Evolutionary conservation across 2,329 filamentous ascomycete genomes (phyloP), one percentile per base, ranked within the genome.

Genomic region (Pseudopithomyces chartarum): DNA sequence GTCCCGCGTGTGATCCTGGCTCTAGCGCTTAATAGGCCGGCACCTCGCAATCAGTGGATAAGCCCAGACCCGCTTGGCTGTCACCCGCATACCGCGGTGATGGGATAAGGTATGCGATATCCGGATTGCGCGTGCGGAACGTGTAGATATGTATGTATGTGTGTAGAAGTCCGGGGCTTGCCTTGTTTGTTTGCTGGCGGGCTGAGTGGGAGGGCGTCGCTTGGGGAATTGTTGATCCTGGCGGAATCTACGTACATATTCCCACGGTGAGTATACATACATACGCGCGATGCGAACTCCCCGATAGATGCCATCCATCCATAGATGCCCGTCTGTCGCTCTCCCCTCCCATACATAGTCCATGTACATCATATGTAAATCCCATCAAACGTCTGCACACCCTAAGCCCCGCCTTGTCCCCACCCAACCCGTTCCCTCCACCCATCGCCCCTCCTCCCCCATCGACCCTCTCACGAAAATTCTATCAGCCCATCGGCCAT

Each of bases 1-100:
- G n/a, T n/a, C n/a, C n/a, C n/a, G 26, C 26, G 61, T 53, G 54
- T 58, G 55, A 52, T 54, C 56, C 19, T 17, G 43, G 55, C 54
- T 54, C 60, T 69, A 70, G 66, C 58, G 64, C 51, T 52, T 44
- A 47, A 55, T 36, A 46, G 42, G 32, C 36, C 38, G 42, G 23
- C 33, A 29, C 23, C 22, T 32, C 39, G 40, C 54, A 53, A 42
- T 52, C 53, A 49, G 60, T 54, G 56, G 55, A 52, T 43, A 43
- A 56, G 61, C 29, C 55, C 57, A 61, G 47, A 23, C 22, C 59
- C 59, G n/a, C 20, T 59, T 58, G 55, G 59, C 54, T 42, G 40
- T 52, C 48, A 42, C 51, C 33, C 47, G 19, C 36, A 55, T 51
- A 33, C 46, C 42, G 50, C 48, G 15, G 50, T 53, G 56, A 53